Percentiles rank a stretch among this genome's conserved stretches.
Conservation (phyloP, 768 basidiomycete species). For the Coprinopsis sp. region DNA sequence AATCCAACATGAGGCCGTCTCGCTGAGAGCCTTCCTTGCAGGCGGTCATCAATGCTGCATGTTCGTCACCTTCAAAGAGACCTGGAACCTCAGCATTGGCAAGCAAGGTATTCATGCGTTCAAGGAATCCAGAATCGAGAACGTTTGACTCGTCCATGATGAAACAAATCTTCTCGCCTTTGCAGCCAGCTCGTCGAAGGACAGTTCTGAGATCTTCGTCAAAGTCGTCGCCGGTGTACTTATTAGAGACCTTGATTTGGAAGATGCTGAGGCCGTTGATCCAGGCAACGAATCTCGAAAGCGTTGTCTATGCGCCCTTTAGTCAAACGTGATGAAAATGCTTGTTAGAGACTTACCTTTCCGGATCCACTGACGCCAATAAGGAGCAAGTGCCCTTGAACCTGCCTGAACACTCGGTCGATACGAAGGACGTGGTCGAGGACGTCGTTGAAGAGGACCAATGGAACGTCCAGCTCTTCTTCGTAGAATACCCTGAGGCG, state of each 20-base stretch:
- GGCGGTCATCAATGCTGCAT: conserved; percentile 96
- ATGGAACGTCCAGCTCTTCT: conserved; percentile 95
- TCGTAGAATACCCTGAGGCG: conserved; percentile 98
- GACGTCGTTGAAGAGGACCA: conserved; percentile 98
- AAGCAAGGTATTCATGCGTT: conserved; percentile 99
- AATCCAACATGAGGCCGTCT: conserved; percentile 97
- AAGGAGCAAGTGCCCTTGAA: conserved; percentile 92
- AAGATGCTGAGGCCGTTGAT: conserved; percentile 99
- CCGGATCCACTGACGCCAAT: conserved; percentile 99
- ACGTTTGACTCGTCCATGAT: conserved; percentile 99
- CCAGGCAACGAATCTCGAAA: conserved; percentile 99
- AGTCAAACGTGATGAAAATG: neutral
- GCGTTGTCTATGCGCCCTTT: conserved; percentile 64
- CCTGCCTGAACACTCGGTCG: conserved; percentile 97
- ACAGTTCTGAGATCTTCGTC: conserved; percentile 96
- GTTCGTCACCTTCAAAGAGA: conserved; percentile 99
- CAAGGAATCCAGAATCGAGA: conserved; percentile 96
- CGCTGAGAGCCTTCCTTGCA: conserved; percentile 99
- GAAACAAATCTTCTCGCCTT: conserved; percentile 98
- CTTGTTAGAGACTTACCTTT: conserved; percentile 63
- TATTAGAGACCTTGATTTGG: conserved; percentile 99
- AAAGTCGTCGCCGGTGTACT: conserved; percentile 97
- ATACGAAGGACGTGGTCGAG: conserved; percentile 97
- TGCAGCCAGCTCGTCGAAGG: conserved; percentile 92
- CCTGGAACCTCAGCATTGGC: conserved; percentile 99